phyloP scores from a whole-genome alignment of 2,329 filamentous ascomycete genomes.

The Alternaria brassicicola region DNA sequence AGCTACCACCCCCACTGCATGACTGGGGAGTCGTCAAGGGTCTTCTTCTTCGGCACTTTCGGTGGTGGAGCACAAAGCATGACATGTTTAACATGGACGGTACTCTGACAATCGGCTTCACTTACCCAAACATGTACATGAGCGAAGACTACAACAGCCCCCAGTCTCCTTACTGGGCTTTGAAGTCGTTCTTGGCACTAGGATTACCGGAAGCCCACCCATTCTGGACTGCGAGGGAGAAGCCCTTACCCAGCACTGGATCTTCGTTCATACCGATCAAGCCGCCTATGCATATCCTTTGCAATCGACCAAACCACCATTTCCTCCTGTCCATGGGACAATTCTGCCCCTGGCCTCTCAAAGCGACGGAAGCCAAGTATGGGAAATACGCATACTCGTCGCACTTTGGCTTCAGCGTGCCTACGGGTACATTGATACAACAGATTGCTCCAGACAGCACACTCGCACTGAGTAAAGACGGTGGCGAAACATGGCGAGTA shows the following conservation, averaged over 20 bases:
- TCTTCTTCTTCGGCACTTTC: conserved; percentile 57
- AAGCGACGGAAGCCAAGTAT: conserved; percentile 46
- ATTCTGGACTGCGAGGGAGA: conserved; percentile 57
- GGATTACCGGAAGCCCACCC: conserved; percentile 45
- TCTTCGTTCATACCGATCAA: conserved; percentile 14
- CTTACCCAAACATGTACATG: conserved; percentile 61
- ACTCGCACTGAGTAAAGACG: conserved; percentile 48
- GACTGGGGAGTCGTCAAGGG: conserved; percentile 55
- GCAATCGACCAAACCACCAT: conserved; percentile 46
- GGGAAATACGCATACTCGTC: conserved; percentile 47
- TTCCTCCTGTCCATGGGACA: conserved; percentile 42
- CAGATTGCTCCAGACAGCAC: conserved; percentile 52
- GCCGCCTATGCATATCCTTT: conserved; percentile 55
- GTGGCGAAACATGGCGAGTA: conserved; percentile 49
- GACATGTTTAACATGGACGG: conserved; percentile 59
- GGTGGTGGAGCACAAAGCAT: conserved; percentile 55
- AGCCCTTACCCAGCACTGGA: conserved; percentile 34
- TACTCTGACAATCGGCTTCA: conserved; percentile 57
- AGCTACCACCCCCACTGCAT: conserved; percentile 48
- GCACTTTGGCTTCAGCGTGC: conserved; percentile 49
- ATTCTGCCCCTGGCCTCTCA: conserved; percentile 46
- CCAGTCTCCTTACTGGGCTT: conserved; percentile 61
- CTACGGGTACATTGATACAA: conserved; percentile 47
- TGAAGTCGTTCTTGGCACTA: conserved; percentile 58
- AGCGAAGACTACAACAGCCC: conserved; percentile 64